phyloP scores from a whole-genome alignment of 2,329 filamentous ascomycete species.

The Fusarium nurragi region DNA sequence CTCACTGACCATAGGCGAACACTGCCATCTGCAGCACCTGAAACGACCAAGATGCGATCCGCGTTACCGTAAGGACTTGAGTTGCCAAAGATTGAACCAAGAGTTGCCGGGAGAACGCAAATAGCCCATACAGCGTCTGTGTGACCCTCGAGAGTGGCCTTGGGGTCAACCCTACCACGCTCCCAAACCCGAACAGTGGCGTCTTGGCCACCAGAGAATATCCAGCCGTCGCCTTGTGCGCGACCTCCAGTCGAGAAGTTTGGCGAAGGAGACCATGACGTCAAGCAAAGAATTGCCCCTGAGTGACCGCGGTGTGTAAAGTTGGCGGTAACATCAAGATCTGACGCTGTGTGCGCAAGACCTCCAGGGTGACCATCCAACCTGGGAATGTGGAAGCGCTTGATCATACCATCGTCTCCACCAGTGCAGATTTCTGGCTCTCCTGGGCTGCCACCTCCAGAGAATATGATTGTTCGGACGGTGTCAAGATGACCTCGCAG shows the following conservation, averaged over 20 bases:
- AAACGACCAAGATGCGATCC: constrained; percentile 89
- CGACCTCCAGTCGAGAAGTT: constrained; percentile 91
- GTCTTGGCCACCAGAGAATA: constrained; percentile 97
- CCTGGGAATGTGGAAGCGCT: constrained; percentile 94
- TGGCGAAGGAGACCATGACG: constrained; percentile 86
- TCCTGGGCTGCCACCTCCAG: constrained; percentile 91
- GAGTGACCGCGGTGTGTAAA: constrained; percentile 95
- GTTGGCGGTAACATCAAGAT: constrained; percentile 90
- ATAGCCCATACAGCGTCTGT: constrained; percentile 96
- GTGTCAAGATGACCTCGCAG: constrained; percentile 93
- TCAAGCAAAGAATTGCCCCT: constrained; percentile 87
- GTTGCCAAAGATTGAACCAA: constrained; percentile 82
- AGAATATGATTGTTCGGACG: constrained; percentile 94
- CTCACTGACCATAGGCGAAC: constrained; percentile 96
- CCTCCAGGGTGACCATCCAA: constrained; percentile 66
- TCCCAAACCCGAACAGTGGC: constrained; percentile 96
- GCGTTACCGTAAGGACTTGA: constrained; percentile 78
- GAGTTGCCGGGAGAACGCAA: constrained; percentile 86
- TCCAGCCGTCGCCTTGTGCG: constrained; percentile 93
- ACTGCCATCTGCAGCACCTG: constrained; percentile 88
- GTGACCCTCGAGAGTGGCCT: constrained; percentile 92
- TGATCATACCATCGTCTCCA: constrained; percentile 94
- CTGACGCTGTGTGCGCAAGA: constrained; percentile 68
- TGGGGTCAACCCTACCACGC: constrained; percentile 90
- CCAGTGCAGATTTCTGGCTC: constrained; percentile 98